These are phyloP conservation scores for Coelastrella sp. DNA, from an alignment of 139 green algal genomes.

Conservation along the genomic window DNA sequence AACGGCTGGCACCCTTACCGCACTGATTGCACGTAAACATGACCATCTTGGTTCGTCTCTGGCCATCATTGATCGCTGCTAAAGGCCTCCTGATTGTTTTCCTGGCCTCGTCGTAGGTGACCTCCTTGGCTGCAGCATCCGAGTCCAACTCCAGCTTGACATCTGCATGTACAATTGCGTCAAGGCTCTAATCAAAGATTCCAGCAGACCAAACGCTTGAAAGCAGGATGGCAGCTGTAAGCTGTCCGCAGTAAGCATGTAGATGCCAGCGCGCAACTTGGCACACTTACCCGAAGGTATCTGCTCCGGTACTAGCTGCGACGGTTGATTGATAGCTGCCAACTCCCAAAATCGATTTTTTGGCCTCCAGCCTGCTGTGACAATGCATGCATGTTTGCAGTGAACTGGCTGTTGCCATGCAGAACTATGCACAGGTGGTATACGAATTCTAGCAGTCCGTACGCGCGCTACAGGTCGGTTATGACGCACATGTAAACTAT, in stretches of 20 bases:
- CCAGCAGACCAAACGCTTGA: neutral
- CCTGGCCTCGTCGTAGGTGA: slow-evolving; percentile 57
- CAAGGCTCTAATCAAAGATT: no score
- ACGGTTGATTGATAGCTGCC: neutral
- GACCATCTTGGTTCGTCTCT: slow-evolving; percentile 63
- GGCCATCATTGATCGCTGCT: slow-evolving; percentile 45
- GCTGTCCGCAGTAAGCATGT: no score
- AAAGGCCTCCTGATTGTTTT: slow-evolving; percentile 63
- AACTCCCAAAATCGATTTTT: neutral
- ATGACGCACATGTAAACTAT: no score
- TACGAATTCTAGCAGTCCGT: no score
- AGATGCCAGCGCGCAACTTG: no score
- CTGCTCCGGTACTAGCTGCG: neutral
- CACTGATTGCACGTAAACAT: slow-evolving; percentile 77
- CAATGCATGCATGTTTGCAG: no score
- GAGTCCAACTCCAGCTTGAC: slow-evolving; percentile 49
- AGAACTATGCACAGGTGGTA: no score
- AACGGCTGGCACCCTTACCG: slow-evolving; percentile 46
- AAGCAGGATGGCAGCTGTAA: no score
- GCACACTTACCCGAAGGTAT: neutral
- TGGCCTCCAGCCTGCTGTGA: neutral
- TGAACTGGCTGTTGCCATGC: no score
- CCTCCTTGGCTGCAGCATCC: slow-evolving; percentile 35
- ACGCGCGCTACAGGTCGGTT: no score
- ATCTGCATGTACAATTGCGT: slow-evolving; percentile 30